A percentile compares a stretch with the other conserved stretches of the same genome.
Conservation (phyloP, 345 rosid genomes). For the Excoecaria agallocha region DNA sequence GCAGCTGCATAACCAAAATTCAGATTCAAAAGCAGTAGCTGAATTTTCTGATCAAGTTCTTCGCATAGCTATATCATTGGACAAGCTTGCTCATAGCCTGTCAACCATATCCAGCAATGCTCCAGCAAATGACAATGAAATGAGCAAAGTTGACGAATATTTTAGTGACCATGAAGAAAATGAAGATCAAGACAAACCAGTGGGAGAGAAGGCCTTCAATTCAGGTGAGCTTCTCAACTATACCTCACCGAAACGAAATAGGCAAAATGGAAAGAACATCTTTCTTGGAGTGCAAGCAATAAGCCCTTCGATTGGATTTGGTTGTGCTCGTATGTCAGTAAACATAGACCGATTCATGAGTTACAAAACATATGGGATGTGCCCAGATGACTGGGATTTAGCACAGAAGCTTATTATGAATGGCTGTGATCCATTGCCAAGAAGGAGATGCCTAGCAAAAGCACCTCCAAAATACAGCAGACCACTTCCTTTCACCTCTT, state of each 20-base stretch:
- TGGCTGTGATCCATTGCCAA: slow-evolving; percentile 58
- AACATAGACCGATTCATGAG: slow-evolving; percentile 42
- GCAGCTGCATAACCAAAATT: slow-evolving; percentile 35
- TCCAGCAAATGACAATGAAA: slow-evolving; percentile 11
- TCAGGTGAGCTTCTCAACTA: slow-evolving; percentile 47
- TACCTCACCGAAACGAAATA: slow-evolving; percentile 40
- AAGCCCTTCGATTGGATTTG: slow-evolving; percentile 40
- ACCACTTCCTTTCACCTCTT: slow-evolving; percentile 33
- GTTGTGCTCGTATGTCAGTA: slow-evolving; percentile 33
- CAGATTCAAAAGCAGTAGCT: slow-evolving; percentile 26
- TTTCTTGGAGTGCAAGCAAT: slow-evolving; percentile 52
- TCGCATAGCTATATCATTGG: slow-evolving; percentile 40
- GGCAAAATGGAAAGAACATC: slow-evolving; percentile 36
- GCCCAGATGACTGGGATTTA: slow-evolving; percentile 48
- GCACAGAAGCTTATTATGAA: slow-evolving; percentile 47
- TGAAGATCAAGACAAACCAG: slow-evolving; percentile 29
- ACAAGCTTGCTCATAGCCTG: slow-evolving; percentile 40
- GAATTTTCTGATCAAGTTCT: slow-evolving; percentile 48
- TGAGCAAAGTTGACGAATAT: slow-evolving; percentile 35
- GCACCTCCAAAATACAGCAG: slow-evolving; percentile 34
- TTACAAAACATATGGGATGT: slow-evolving; percentile 36
- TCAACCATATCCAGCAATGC: slow-evolving; percentile 20
- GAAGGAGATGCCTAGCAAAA: slow-evolving; percentile 53
- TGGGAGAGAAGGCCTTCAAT: slow-evolving; percentile 21
- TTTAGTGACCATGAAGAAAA: slow-evolving; percentile 33